Conservation (phyloP, 768 basidiomycete genomes). For the Tubosaeta sp. region DNA sequence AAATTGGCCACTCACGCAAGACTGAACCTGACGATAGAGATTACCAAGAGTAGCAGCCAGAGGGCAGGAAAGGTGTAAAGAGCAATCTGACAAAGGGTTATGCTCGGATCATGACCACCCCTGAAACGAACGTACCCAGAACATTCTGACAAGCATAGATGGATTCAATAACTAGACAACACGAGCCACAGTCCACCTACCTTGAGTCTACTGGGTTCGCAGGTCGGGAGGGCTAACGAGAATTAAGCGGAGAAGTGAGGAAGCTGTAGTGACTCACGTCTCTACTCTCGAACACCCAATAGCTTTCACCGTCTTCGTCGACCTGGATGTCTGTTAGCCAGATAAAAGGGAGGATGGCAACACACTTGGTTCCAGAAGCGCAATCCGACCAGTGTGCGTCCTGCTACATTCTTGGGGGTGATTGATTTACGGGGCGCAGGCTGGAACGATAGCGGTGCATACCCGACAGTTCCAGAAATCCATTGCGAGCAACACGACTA, state of each 20-base stretch:
- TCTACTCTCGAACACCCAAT: constrained; percentile 97
- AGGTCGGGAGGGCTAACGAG: constrained; percentile 72
- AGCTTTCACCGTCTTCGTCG: constrained; percentile 92
- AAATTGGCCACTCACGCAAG: constrained; percentile 58
- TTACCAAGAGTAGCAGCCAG: constrained; percentile 83
- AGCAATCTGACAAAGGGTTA: constrained; percentile 55
- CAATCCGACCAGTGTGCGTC: constrained; percentile 88
- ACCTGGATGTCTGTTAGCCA: constrained; percentile 46
- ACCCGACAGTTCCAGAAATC: constrained; percentile 99
- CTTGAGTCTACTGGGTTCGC: constrained; percentile 85
- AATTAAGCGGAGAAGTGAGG: constrained; percentile 8
- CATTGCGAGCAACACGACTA: constrained; percentile 91
- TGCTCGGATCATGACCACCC: constrained; percentile 9
- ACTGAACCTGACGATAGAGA: constrained; percentile 86
- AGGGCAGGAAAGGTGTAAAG: constrained; percentile 85
- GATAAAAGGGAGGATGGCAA: background rate
- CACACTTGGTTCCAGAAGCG: constrained; percentile 94
- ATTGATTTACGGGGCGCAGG: constrained; percentile 1
- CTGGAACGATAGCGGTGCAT: constrained; percentile 16
- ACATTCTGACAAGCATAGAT: constrained; percentile 59
- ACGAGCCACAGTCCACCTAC: constrained; percentile 39
- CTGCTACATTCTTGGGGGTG: constrained; percentile 76
- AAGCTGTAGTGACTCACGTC: constrained; percentile 57
- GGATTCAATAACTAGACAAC: constrained; percentile 4
- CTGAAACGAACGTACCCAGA: constrained; percentile 60